These are phyloP conservation scores for Ananas comosus DNA, from an alignment of 176 grass and related monocot genomes.

Conservation along the genomic window DNA sequence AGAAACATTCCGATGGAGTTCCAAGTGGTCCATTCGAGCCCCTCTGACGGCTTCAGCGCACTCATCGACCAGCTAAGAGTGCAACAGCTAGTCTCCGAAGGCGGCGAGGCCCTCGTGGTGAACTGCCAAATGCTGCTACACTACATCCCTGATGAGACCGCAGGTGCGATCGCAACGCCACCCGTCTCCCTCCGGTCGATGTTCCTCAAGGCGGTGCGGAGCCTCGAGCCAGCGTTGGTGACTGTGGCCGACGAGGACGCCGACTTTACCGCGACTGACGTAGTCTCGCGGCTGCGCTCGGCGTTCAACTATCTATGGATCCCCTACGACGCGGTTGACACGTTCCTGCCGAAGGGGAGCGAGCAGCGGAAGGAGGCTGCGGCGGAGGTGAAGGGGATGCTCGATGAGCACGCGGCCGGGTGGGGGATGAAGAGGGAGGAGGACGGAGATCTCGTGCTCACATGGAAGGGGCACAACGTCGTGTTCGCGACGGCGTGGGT, in stretches of 20 bases:
- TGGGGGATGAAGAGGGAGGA: slow-evolving; percentile 97
- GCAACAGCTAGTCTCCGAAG: slow-evolving; percentile 63
- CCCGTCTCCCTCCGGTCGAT: slow-evolving; percentile 53
- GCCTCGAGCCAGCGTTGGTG: slow-evolving; percentile 58
- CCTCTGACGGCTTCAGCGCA: slow-evolving; percentile 47
- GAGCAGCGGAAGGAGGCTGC: slow-evolving; percentile 73
- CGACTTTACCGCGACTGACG: slow-evolving; percentile 75
- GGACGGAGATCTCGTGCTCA: slow-evolving; percentile 72
- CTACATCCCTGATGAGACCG: slow-evolving; percentile 81
- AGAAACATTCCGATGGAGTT: slow-evolving; percentile 83
- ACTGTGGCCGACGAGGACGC: slow-evolving; percentile 85
- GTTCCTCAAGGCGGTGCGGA: slow-evolving; percentile 77
- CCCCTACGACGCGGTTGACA: slow-evolving; percentile 92
- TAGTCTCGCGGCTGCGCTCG: slow-evolving; percentile 56
- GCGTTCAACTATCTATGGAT: slow-evolving; percentile 98
- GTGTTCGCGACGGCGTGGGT: slow-evolving; percentile 84
- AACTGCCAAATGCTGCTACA: slow-evolving; percentile 98
- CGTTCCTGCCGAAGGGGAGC: slow-evolving; percentile 77
- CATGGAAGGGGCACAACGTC: slow-evolving; percentile 96
- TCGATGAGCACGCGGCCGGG: slow-evolving; percentile 86
- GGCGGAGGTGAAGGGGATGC: slow-evolving; percentile 74
- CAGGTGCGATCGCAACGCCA: slow-evolving; percentile 27
- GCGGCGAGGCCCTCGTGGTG: slow-evolving; percentile 60
- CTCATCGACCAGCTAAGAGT: slow-evolving; percentile 68
- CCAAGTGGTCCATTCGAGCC: slow-evolving; percentile 41